Conservation (phyloP, 495 filamentous ascomycete species). For the Neurospora terricola region DNA sequence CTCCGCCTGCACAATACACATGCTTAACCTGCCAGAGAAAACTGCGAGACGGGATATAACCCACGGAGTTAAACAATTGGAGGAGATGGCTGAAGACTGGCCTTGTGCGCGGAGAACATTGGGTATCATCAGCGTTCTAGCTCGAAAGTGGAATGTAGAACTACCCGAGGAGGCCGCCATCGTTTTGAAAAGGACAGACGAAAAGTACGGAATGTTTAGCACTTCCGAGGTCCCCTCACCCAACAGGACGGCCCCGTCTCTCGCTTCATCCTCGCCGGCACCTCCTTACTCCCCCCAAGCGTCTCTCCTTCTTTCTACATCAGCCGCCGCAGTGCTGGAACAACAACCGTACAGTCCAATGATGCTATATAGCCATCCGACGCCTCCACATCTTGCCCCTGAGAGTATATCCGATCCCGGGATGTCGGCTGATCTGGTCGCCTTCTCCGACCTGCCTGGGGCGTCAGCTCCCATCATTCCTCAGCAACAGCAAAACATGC, state of each 20-base stretch:
- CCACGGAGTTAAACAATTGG: constrained; percentile 82
- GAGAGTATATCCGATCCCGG: constrained; percentile 6
- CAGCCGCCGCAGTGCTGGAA: constrained; percentile 7
- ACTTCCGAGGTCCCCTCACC: constrained; percentile 48
- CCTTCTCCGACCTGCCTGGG: constrained; percentile 7
- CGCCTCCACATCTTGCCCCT: constrained; percentile 15
- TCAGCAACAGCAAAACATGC: not conserved
- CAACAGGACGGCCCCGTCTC: constrained; percentile 12
- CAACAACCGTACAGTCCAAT: constrained; percentile 18
- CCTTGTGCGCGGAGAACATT: constrained; percentile 79
- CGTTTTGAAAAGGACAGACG: constrained; percentile 57
- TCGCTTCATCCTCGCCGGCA: constrained; percentile 20
- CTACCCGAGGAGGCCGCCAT: constrained; percentile 72
- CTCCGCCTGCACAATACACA: constrained; percentile 85
- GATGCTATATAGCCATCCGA: constrained; percentile 14
- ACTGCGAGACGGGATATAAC: constrained; percentile 79
- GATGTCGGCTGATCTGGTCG: constrained; percentile 18
- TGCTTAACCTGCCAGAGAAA: constrained; percentile 86
- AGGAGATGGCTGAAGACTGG: constrained; percentile 95
- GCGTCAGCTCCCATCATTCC: not conserved
- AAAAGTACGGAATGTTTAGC: constrained; percentile 43
- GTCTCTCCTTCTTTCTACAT: not conserved
- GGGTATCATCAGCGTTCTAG: constrained; percentile 74
- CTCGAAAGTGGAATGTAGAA: constrained; percentile 76
- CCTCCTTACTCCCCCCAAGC: constrained; percentile 10